Base-by-base conservation (phyloP, 345 rosid species). In the Eucalyptus lansdowneana region DNA sequence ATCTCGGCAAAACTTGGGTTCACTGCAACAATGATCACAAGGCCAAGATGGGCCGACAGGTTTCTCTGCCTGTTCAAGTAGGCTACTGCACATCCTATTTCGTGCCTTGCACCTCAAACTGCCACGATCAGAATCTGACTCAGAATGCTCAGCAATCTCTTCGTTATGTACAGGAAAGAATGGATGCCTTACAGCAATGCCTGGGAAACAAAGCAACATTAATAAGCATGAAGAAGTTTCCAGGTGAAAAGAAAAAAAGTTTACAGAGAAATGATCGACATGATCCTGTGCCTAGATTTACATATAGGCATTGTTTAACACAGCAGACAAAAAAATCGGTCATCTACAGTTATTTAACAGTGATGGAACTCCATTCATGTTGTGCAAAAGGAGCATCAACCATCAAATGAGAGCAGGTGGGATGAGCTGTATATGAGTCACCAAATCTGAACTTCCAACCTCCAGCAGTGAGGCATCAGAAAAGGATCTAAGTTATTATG, bases 11-110 rank as follows among this genome's bases (percentile, higher is more conserved):
- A 97, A 96, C 47, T 40, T 65, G 89, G 94, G 94, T 91, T 97
- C 99, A 53, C 86, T 54, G 88, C 99, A 97, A 93, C 99, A 97
- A 90, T 97, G 93, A 89, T 95, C 96, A 92, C 98, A 96, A 85
- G 96, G 94, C 95, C 96, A 93, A 53, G 91, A 53, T 60, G 92
- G 90, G 34, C 34, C 34, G 34, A 34, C 34, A 34, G 34, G 34
- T 34, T 34, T 34, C 34, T 90, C 95, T 58, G 88, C 90, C 27
- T 88, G 90, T 45, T 89, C 87, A 86, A 85, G 58, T 89, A 95
- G 88, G 94, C 96, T 94, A 87, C 67, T 37, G 92, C 99, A 97
- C 89, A 87, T 93, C 60, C 89, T 92, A 91, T 97, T 97, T 90
- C 95, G 95, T 76, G 92, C 87, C 83, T 89, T 89, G 90, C 90